Evolutionary conservation across 202 grass and related monocot genomes (phyloP).

Genomic region (Alloteropsis angusta): DNA sequence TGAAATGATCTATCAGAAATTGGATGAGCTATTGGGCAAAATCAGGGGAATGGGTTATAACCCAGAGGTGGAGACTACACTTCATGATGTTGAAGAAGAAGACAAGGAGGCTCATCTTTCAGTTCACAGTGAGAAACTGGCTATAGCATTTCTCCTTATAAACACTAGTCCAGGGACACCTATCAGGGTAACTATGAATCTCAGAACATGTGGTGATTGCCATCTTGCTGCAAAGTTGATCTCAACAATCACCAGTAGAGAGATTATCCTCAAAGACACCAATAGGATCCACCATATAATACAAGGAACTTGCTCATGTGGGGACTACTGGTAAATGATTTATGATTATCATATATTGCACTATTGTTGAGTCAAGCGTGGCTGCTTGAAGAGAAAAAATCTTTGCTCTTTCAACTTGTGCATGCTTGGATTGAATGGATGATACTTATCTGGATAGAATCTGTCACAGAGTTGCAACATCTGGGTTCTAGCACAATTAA

Average conservation of each 20-base stretch:
- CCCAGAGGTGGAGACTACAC: conserved; percentile 46
- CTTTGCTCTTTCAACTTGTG: conserved; percentile 10
- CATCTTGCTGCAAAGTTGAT: conserved; percentile 71
- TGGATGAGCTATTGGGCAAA: conserved; percentile 46
- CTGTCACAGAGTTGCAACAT: not conserved
- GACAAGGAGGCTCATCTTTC: conserved; percentile 66
- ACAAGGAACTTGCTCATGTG: conserved; percentile 52
- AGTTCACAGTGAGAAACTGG: conserved; percentile 71
- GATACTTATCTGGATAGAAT: not conserved
- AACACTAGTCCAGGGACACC: conserved; percentile 44
- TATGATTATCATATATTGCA: too few relatives aligned
- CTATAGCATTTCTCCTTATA: conserved; percentile 65
- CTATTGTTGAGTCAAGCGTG: too few relatives aligned
- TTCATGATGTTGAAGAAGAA: conserved; percentile 93
- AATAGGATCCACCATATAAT: conserved; percentile 74
- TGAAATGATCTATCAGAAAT: conserved; percentile 56
- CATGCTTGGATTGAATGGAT: conserved; percentile 11
- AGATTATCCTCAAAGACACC: conserved; percentile 68
- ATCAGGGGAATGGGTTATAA: conserved; percentile 69
- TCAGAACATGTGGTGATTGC: conserved; percentile 71
- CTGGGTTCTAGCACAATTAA: not conserved
- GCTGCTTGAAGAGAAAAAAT: not conserved
- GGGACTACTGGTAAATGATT: conserved; percentile 82
- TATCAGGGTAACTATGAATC: conserved; percentile 72
- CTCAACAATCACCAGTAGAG: conserved; percentile 42